Conservation (phyloP, 148 eudicot species). For the Suaeda aralocaspica region DNA sequence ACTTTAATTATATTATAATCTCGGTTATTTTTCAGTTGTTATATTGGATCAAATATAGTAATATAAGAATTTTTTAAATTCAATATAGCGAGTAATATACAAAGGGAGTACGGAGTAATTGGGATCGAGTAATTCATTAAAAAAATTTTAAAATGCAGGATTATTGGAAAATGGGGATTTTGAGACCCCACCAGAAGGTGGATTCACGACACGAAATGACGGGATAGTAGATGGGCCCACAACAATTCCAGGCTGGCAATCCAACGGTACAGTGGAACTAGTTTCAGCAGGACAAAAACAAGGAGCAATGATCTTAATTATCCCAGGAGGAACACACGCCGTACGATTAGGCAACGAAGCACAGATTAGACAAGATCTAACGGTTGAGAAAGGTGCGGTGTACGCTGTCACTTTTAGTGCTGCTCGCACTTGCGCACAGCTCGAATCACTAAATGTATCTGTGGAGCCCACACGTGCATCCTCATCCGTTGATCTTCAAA, state of each 20-base stretch:
- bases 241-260: slow-evolving; percentile 70
- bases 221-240: slow-evolving; percentile 45
- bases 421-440: slow-evolving; percentile 95
- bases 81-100: too few relatives aligned
- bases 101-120: too few relatives aligned
- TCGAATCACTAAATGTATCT: slow-evolving; percentile 92
- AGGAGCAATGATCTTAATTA: slow-evolving; percentile 96
- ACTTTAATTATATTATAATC: too few relatives aligned
- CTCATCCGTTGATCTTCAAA: slow-evolving; percentile 78
- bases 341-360: slow-evolving; percentile 92
- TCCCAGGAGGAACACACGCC: slow-evolving; percentile 84
- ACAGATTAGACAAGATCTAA: slow-evolving; percentile 67
- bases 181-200: slow-evolving; percentile 82
- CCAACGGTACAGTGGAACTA: slow-evolving; percentile 82
- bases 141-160: slow-evolving; percentile 37
- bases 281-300: slow-evolving; percentile 84
- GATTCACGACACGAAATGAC: slow-evolving; percentile 47
- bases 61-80: too few relatives aligned
- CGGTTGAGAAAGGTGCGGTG: slow-evolving; percentile 65
- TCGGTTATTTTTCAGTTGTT: too few relatives aligned
- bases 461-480: slow-evolving; percentile 49
- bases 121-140: background rate
- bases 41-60: too few relatives aligned
- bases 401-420: slow-evolving; percentile 92
- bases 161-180: slow-evolving; percentile 75